These are phyloP conservation scores for Diaporthe velutina DNA, from an alignment of 2,329 filamentous ascomycete species.

Conservation along the genomic window DNA sequence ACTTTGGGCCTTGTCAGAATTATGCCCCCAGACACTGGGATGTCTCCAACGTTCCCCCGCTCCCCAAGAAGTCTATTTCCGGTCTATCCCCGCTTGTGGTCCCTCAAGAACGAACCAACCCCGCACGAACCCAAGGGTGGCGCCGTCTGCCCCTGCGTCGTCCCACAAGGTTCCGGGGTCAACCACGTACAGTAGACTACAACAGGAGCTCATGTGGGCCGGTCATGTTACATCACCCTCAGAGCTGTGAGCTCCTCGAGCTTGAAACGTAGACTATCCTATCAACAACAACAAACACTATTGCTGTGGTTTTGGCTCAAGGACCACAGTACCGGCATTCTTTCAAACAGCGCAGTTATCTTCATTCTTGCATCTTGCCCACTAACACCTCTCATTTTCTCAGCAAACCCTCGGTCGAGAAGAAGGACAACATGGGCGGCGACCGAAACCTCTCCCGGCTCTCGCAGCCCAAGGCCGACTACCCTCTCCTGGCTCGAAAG, in stretches of 20 bases:
- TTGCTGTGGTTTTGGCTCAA: neutral
- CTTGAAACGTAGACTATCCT: conserved; percentile 1
- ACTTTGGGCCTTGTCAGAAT: neutral
- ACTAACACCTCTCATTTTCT: conserved; percentile 33
- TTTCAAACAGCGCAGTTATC: neutral
- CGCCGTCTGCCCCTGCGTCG: conserved; percentile 20
- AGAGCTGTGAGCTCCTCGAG: conserved; percentile 6
- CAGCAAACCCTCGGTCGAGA: conserved; percentile 18
- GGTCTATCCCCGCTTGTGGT: neutral
- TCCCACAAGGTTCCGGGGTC: conserved; percentile 26
- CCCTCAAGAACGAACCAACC: neutral
- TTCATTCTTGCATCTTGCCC: neutral
- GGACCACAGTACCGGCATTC: conserved; percentile 1
- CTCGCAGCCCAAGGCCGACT: conserved; percentile 60
- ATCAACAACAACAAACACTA: neutral
- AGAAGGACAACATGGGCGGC: conserved; percentile 62
- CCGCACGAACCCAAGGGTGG: conserved; percentile 17
- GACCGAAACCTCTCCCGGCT: conserved; percentile 52
- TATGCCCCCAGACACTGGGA: neutral
- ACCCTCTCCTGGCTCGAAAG: conserved; percentile 63
- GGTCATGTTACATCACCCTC: conserved; percentile 10
- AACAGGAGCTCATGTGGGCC: conserved; percentile 22
- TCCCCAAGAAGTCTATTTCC: neutral
- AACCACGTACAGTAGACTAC: neutral
- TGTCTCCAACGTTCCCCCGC: conserved; percentile 2